Conservation (phyloP, 306 rosid species). For the Lathyrus tuberosus region DNA sequence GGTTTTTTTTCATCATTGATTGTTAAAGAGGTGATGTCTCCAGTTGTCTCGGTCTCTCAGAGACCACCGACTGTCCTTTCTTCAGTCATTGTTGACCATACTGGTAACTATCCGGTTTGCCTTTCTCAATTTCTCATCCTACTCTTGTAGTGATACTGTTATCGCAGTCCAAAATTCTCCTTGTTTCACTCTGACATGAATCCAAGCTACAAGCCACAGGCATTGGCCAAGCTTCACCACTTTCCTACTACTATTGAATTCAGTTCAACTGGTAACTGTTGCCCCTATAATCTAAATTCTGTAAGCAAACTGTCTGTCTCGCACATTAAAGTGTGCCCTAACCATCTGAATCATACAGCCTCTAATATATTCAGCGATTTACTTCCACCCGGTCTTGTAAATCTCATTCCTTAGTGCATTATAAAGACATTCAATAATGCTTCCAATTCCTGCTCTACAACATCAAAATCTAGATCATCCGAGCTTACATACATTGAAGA, state of each 20-base stretch:
- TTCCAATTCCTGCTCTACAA: neutral
- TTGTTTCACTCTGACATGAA: too few species aligned
- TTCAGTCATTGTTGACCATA: too few species aligned
- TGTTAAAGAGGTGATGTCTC: too few species aligned
- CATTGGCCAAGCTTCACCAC: neutral
- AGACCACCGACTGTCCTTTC: too few species aligned
- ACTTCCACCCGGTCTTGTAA: neutral
- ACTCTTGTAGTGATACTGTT: too few species aligned
- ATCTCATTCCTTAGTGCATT: neutral
- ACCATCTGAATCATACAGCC: neutral
- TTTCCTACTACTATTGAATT: neutral
- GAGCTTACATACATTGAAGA: neutral
- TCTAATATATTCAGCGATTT: constrained; percentile 1
- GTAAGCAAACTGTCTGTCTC: neutral
- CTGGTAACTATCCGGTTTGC: too few species aligned
- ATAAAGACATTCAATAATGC: neutral
- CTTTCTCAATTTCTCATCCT: too few species aligned
- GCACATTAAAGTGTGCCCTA: neutral
- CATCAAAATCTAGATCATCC: neutral
- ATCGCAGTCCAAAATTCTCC: too few species aligned
- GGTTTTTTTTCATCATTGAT: too few species aligned
- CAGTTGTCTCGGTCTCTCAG: too few species aligned
- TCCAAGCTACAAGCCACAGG: too few species aligned
- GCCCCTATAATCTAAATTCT: neutral
- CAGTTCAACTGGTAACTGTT: neutral